phyloP scores from a whole-genome alignment of 768 basidiomycete genomes.

The Naganishia vishniacii region DNA sequence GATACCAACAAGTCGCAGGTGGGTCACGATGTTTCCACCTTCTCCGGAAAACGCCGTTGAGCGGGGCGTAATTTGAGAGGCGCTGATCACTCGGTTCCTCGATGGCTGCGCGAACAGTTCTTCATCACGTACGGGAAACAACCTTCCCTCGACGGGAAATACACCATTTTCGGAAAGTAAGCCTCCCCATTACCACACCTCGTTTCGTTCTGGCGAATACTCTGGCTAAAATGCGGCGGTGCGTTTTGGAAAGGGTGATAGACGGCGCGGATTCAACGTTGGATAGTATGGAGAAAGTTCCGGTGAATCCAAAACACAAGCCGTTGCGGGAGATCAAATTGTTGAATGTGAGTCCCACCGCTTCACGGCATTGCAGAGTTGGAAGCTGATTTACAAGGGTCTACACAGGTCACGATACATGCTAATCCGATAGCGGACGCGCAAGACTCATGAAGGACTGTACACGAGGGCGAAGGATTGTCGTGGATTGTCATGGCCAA shows the following conservation, averaged over 20 bases:
- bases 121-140: constrained; percentile 79
- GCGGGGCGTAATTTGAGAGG: too few species aligned
- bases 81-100: too few species aligned
- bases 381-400: not conserved
- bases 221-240: too few species aligned
- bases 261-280: constrained; percentile 91
- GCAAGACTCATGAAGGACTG: not conserved
- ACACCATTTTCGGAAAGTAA: constrained; percentile 79
- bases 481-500: too few species aligned
- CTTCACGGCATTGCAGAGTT: not conserved
- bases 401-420: constrained; percentile 61
- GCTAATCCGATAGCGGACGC: constrained; percentile 92
- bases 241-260: too few species aligned
- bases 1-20: constrained; percentile 66
- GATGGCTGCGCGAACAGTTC: constrained; percentile 49
- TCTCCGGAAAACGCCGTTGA: too few species aligned
- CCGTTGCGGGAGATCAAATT: constrained; percentile 81
- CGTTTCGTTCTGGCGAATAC: not conserved
- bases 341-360: constrained; percentile 58
- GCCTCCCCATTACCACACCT: constrained; percentile 29
- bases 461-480: too few species aligned
- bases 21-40: too few species aligned
- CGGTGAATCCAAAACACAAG: constrained; percentile 83
- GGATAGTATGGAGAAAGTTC: constrained; percentile 86
- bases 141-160: constrained; percentile 83